Percentiles rank a stretch among this genome's conserved stretches.
Conservation (phyloP, 1,284 basidiomycete species). For the Erythrobasidium hasegawianum region DNA sequence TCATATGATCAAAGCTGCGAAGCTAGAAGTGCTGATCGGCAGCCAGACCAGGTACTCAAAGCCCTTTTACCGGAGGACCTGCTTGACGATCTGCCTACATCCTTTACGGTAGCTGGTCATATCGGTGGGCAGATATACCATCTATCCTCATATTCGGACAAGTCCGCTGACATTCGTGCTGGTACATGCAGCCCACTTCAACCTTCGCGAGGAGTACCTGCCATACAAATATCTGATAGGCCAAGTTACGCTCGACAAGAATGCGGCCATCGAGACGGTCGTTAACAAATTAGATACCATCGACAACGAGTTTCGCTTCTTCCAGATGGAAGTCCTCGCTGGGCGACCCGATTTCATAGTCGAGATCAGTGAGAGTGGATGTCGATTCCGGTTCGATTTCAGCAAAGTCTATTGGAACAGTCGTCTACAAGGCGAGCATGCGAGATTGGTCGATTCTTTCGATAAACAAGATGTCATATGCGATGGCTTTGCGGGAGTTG, state of each 20-base stretch:
- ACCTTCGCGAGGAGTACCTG: constrained; percentile 82
- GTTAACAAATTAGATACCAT: constrained; percentile 94
- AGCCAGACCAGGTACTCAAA: constrained; percentile 72
- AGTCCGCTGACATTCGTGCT: not conserved
- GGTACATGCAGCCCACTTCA: constrained; percentile 64
- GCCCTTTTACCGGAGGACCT: constrained; percentile 72
- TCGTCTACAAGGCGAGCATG: constrained; percentile 84
- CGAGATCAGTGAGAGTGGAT: constrained; percentile 77
- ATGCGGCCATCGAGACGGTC: constrained; percentile 63
- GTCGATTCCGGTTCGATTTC: constrained; percentile 90
- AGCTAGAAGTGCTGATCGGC: not conserved
- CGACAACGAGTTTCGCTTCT: constrained; percentile 82
- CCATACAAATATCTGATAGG: constrained; percentile 90
- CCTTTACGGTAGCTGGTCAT: constrained; percentile 86
- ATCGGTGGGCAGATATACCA: constrained; percentile 62
- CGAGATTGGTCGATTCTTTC: constrained; percentile 70
- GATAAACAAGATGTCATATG: constrained; percentile 60
- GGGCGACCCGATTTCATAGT: constrained; percentile 82
- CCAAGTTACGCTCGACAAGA: constrained; percentile 80
- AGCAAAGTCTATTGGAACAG: constrained; percentile 98
- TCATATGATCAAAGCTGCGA: not conserved
- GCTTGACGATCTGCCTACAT: constrained; percentile 71
- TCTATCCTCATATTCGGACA: constrained; percentile 45
- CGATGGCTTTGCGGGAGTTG: constrained; percentile 96
- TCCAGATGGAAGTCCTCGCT: constrained; percentile 94